These are phyloP conservation scores for Hypoxylon sp. DNA, from an alignment of 2,329 filamentous ascomycete species.

Conservation along the genomic window DNA sequence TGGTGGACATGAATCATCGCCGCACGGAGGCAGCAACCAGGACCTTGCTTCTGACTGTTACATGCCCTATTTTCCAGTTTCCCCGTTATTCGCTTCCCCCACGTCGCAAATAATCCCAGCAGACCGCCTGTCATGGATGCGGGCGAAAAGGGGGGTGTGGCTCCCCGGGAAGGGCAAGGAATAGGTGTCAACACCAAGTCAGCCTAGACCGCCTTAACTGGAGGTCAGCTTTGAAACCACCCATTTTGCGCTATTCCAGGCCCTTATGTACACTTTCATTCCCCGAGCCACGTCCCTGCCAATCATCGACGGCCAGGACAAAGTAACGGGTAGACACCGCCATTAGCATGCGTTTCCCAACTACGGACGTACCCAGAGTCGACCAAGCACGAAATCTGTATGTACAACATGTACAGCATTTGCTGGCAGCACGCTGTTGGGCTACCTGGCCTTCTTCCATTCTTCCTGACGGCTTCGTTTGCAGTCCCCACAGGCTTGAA, in stretches of 20 bases:
- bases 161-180: constrained; percentile 32
- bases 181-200: constrained; percentile 48
- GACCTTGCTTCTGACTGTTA: constrained; percentile 35
- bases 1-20: constrained; percentile 44
- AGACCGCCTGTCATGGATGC: constrained; percentile 51
- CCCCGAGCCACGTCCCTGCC: constrained; percentile 33
- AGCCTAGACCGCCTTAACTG: constrained; percentile 52
- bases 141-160: constrained; percentile 37
- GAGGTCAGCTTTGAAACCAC: constrained; percentile 48
- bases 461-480: constrained; percentile 34
- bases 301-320: constrained; percentile 33
- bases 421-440: constrained; percentile 39
- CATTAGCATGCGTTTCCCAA: constrained; percentile 18
- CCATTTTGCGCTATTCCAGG: constrained; percentile 38
- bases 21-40: constrained; percentile 43
- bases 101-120: constrained; percentile 44
- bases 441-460: constrained; percentile 20
- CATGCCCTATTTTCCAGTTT: constrained; percentile 43
- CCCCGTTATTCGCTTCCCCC: constrained; percentile 37
- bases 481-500: constrained; percentile 27
- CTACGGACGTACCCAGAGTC: constrained; percentile 22
- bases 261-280: constrained; percentile 22
- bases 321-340: constrained; percentile 33
- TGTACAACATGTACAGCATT: constrained; percentile 37
- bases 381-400: constrained; percentile 29